These are phyloP conservation scores for Tetrastigma voinierianum DNA, from an alignment of 164 flowering plant genomes.

Conservation along the genomic window DNA sequence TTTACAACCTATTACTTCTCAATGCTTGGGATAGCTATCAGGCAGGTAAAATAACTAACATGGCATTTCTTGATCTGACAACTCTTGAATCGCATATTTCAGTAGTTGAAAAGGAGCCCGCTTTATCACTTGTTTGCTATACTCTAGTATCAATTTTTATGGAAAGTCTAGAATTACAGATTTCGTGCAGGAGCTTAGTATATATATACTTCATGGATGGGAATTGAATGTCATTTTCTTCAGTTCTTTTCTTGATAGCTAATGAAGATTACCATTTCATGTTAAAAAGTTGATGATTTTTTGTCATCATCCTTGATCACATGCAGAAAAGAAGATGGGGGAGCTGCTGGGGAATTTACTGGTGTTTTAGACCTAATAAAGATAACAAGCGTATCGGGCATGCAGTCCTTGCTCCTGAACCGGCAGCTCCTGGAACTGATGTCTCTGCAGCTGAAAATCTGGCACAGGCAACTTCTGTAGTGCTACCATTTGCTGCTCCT, in stretches of 20 bases:
- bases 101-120: conserved; percentile 1
- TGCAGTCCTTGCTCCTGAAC: conserved; percentile 70
- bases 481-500: conserved; percentile 85
- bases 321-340: conserved; percentile 90
- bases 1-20: neutral
- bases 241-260: neutral
- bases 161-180: neutral
- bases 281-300: neutral
- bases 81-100: neutral
- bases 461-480: conserved; percentile 38
- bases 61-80: neutral
- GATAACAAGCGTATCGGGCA: conserved; percentile 66
- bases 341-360: conserved; percentile 68
- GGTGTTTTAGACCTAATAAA: conserved; percentile 80
- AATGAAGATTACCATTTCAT: neutral
- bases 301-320: neutral
- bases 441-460: conserved; percentile 36
- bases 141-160: neutral
- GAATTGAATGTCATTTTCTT: neutral
- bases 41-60: no score
- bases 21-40: no score
- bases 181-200: neutral
- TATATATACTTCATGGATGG: neutral
- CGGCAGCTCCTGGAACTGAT: conserved; percentile 30
- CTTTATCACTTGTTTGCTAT: neutral